A percentile compares a stretch with the other conserved stretches of the same genome.
These are phyloP conservation scores for Zangia roseola DNA, from an alignment of 768 basidiomycete genomes.

Conservation along the genomic window DNA sequence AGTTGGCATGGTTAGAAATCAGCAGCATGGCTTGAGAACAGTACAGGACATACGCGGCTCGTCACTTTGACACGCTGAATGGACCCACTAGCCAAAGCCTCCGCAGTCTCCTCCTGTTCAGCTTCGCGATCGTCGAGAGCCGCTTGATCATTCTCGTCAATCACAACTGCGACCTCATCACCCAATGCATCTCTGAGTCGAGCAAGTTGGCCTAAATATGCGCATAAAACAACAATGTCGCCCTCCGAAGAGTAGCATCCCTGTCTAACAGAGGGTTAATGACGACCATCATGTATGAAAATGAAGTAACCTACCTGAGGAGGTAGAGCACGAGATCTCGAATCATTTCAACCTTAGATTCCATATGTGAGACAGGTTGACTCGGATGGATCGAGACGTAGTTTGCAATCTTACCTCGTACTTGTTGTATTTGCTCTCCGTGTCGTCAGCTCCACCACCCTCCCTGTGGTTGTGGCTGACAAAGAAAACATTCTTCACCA, in stretches of 20 bases:
- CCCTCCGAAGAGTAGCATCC: conserved; percentile 46
- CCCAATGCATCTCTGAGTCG: conserved; percentile 42
- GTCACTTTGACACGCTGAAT: conserved; percentile 53
- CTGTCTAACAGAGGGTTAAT: conserved; percentile 34
- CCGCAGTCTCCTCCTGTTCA: conserved; percentile 34
- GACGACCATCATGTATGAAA: not conserved
- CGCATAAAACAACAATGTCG: conserved; percentile 54
- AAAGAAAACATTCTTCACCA: conserved; percentile 67
- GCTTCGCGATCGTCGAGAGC: conserved; percentile 55
- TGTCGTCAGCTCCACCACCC: conserved; percentile 58
- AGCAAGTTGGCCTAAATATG: conserved; percentile 51
- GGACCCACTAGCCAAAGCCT: conserved; percentile 12
- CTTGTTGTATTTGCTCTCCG: conserved; percentile 60
- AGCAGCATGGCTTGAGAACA: not conserved
- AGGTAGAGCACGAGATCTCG: conserved; percentile 54
- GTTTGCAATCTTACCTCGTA: conserved; percentile 63
- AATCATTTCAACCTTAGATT: conserved; percentile 43
- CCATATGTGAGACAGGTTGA: not conserved
- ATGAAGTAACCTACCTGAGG: conserved; percentile 30
- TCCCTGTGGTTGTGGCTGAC: conserved; percentile 61
- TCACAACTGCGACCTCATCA: conserved; percentile 54
- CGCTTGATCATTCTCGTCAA: conserved; percentile 68
- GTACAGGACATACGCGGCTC: conserved; percentile 41
- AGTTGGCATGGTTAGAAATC: not conserved
- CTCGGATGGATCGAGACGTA: not conserved